Conservation (phyloP, 1,139 yeast species). For the Saccharomyces hybrid region DNA sequence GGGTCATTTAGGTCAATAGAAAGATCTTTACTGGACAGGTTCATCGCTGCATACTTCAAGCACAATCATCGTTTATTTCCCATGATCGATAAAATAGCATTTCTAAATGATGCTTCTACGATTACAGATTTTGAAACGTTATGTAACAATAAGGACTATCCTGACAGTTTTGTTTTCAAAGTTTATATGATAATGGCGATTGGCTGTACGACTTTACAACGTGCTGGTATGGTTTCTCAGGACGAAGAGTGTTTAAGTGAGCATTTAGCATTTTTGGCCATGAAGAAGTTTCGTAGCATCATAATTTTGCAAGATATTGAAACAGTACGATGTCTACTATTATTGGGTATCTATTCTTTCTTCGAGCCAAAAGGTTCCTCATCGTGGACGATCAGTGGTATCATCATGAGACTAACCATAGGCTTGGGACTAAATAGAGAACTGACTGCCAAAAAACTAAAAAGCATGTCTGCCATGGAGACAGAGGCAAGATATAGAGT, state of each 20-base stretch:
- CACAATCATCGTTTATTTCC: slow-evolving; percentile 41
- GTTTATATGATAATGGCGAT: slow-evolving; percentile 44
- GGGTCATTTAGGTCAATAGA: slow-evolving; percentile 20
- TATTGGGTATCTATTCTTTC: slow-evolving; percentile 41
- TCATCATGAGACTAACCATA: slow-evolving; percentile 37
- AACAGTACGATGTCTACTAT: slow-evolving; percentile 36
- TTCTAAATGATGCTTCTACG: slow-evolving; percentile 31
- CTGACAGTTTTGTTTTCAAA: slow-evolving; percentile 34
- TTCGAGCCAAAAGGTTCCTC: slow-evolving; percentile 40
- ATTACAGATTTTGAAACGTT: slow-evolving; percentile 28
- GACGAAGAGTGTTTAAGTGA: slow-evolving; percentile 33
- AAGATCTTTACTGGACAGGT: slow-evolving; percentile 26
- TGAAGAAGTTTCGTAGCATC: slow-evolving; percentile 34
- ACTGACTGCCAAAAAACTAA: slow-evolving; percentile 26
- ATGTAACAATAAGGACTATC: slow-evolving; percentile 10
- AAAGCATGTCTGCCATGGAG: slow-evolving; percentile 29
- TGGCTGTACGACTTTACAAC: slow-evolving; percentile 41
- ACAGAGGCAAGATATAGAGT: slow-evolving; percentile 39
- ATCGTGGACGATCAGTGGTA: slow-evolving; percentile 45
- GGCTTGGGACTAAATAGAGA: slow-evolving; percentile 40
- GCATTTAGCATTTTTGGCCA: slow-evolving; percentile 34
- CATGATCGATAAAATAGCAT: slow-evolving; percentile 36
- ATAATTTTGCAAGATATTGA: slow-evolving; percentile 34
- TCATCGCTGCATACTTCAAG: slow-evolving; percentile 38
- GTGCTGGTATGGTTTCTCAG: slow-evolving; percentile 35